Conservation (phyloP, 2,329 filamentous ascomycete genomes). For the Emmonsiellopsis sp. region DNA sequence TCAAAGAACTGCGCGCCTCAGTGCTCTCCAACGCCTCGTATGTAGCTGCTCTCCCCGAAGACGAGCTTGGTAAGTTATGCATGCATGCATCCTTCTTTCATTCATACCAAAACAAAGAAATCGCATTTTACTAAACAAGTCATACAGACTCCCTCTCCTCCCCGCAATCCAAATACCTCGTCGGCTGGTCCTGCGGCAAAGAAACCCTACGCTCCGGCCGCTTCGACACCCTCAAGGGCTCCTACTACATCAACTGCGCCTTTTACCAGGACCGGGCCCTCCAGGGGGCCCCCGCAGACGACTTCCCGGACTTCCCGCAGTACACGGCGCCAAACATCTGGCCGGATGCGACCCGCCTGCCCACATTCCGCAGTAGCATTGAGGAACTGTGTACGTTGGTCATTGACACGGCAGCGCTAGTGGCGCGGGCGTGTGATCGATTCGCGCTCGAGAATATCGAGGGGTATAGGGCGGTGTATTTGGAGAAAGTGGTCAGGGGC, state of each 20-base stretch:
- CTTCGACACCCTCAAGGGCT: constrained; percentile 55
- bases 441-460: constrained; percentile 73
- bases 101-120: not conserved
- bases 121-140: constrained; percentile 42
- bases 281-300: constrained; percentile 26
- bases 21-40: constrained; percentile 83
- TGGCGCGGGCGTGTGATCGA: constrained; percentile 80
- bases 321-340: constrained; percentile 88
- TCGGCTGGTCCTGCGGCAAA: constrained; percentile 57
- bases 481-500: constrained; percentile 76
- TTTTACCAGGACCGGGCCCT: constrained; percentile 37
- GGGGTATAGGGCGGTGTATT: constrained; percentile 65
- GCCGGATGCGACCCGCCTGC: constrained; percentile 60
- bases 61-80: constrained; percentile 53
- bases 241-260: constrained; percentile 54
- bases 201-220: constrained; percentile 52
- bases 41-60: constrained; percentile 66
- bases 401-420: constrained; percentile 80
- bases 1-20: constrained; percentile 59
- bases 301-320: constrained; percentile 58
- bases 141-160: constrained; percentile 31
- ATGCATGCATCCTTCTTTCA: no score
- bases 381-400: constrained; percentile 71
- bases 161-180: constrained; percentile 46
- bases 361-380: constrained; percentile 64